phyloP scores from a whole-genome alignment of 495 filamentous ascomycete genomes.

The Talaromyces adpressus region DNA sequence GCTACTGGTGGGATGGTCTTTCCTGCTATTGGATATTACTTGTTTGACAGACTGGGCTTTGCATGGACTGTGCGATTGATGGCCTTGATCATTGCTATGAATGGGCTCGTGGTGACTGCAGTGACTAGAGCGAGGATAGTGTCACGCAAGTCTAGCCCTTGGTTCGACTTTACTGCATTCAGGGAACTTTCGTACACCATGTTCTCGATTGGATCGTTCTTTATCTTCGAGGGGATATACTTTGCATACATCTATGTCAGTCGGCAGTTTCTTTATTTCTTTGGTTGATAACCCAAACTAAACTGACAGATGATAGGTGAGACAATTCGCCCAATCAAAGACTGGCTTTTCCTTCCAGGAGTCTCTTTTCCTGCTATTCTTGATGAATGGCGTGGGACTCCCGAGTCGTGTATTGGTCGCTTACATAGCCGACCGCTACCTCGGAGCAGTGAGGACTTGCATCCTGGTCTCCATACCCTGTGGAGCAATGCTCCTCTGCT shows the following conservation, averaged over 20 bases:
- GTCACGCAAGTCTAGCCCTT: constrained; percentile 52
- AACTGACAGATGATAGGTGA: neutral
- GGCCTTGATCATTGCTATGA: constrained; percentile 62
- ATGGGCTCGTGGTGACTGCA: constrained; percentile 42
- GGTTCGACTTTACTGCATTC: constrained; percentile 65
- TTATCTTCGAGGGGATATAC: constrained; percentile 63
- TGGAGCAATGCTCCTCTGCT: neutral
- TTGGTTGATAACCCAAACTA: neutral
- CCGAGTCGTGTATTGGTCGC: neutral
- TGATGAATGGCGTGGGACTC: neutral
- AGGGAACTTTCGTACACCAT: constrained; percentile 57
- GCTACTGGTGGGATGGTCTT: constrained; percentile 74
- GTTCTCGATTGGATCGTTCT: constrained; percentile 58
- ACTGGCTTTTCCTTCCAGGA: neutral
- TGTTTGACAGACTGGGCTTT: constrained; percentile 32
- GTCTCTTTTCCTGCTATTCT: neutral
- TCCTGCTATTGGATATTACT: constrained; percentile 50
- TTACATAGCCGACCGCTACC: constrained; percentile 41
- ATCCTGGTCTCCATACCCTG: neutral
- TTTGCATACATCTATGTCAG: constrained; percentile 64
- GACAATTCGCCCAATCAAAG: constrained; percentile 1
- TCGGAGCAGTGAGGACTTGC: constrained; percentile 1
- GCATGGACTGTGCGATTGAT: constrained; percentile 72
- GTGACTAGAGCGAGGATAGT: constrained; percentile 58
- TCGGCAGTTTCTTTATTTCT: neutral